Percentiles rank a stretch among this genome's conserved stretches.
Conservation (phyloP, 2,329 filamentous ascomycete genomes). For the Hymenoscyphus fraxineus region DNA sequence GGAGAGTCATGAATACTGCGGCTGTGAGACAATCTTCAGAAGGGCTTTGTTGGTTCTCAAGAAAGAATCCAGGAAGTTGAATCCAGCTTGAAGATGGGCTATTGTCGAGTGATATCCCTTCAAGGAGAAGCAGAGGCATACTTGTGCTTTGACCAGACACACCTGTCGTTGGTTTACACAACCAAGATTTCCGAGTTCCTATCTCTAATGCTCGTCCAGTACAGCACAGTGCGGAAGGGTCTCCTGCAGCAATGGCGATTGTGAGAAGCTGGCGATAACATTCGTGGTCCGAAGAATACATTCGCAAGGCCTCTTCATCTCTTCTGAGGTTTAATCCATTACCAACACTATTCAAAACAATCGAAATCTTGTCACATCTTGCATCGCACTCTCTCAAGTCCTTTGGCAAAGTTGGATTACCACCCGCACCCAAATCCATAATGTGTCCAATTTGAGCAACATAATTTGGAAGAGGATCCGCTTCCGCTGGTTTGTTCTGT, state of each 20-base stretch:
- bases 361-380: constrained; percentile 14
- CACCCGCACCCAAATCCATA: constrained; percentile 6
- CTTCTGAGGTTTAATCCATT: constrained; percentile 10
- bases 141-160: background rate
- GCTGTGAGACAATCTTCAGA: constrained; percentile 3
- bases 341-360: constrained; percentile 10
- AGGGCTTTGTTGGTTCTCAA: background rate
- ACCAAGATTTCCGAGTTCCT: background rate
- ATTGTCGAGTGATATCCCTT: background rate
- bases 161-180: background rate
- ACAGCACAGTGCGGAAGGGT: constrained; percentile 6
- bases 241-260: constrained; percentile 9
- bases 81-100: constrained; percentile 3
- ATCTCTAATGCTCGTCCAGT: background rate
- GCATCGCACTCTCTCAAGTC: constrained; percentile 7
- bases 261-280: constrained; percentile 12
- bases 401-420: constrained; percentile 1
- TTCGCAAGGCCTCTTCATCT: background rate
- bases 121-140: background rate
- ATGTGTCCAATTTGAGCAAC: background rate
- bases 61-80: background rate
- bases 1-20: background rate
- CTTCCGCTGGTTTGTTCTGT: background rate
- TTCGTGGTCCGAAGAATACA: constrained; percentile 6
- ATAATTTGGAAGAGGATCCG: background rate